Evolutionary conservation across 2,329 filamentous ascomycete species (phyloP), one percentile per base, ranked within the genome.

Genomic region (Colletotrichum sp.): DNA sequence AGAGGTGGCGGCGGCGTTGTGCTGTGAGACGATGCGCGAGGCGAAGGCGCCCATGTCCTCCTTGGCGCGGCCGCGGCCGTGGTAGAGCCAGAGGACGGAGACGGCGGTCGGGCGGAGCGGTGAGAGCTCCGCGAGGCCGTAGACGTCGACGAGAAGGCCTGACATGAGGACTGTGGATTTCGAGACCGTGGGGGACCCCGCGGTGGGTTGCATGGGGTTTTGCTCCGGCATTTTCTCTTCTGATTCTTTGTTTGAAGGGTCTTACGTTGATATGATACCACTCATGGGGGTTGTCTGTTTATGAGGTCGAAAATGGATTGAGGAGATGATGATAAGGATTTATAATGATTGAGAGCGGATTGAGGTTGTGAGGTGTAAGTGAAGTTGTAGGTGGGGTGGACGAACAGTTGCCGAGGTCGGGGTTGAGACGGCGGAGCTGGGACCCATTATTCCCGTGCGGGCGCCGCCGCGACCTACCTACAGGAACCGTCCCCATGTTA

Each of bases 81-180:
- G 96, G 21, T 98, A 91, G 14, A 99, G 92, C 95, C 96, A 98
- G n/a, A 99, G 90, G 80, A 94, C 95, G 28, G 95, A 93, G 43
- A 98, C 87, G 5, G 89, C 86, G 16, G 89, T 84, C 21, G 87
- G 84, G 9, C 87, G 82, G 52, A 79, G 82, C 4, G 82, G 73
- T 0, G 87, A 69, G 1, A 98, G 89, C 82, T 98, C 95, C 34
- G 92, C 86, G 3, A 98, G 90, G 21, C 96, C 96, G 84, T 96
- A 96, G 74, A 98, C 89, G 75, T 95, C 94, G 66, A 94, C 92
- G 12, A 94, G 88, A 70, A 98, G 92, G 63, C 96, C 96, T 59
- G 94, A 92, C 83, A 99, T 94, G 76, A 92, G 91, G 79, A 94
- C 88, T 24, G 92, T 93, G 77, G 88, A 90, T 77, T 88, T 87